A percentile compares a stretch with the other conserved stretches of the same genome.
phyloP scores from a whole-genome alignment of 164 flowering plant species.

The Piper betle region DNA sequence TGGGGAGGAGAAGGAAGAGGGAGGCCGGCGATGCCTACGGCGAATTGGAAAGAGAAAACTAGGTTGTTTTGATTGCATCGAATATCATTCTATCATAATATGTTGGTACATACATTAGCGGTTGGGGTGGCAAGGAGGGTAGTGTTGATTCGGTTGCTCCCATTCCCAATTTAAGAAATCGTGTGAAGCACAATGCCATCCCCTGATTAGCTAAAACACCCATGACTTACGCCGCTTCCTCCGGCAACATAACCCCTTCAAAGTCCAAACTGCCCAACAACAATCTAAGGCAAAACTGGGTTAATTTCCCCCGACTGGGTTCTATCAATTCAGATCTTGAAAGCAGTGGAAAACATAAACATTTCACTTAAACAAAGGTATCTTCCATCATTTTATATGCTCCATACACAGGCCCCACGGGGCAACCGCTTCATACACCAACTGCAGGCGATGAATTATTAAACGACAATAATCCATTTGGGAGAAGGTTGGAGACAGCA shows the following conservation, averaged over 20 bases:
- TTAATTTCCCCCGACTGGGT: neutral
- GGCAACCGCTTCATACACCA: neutral
- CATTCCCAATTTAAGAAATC: constrained; percentile 8
- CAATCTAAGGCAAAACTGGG: neutral
- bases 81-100: constrained; percentile 1
- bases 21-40: too few species aligned
- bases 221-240: constrained; percentile 23
- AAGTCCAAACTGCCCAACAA: neutral
- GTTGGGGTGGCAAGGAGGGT: constrained; percentile 18
- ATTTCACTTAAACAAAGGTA: neutral
- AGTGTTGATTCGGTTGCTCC: constrained; percentile 26
- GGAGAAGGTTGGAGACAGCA: constrained; percentile 45
- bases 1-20: too few species aligned
- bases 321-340: neutral
- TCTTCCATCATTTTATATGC: constrained; percentile 1
- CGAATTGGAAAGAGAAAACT: too few species aligned
- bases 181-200: constrained; percentile 9
- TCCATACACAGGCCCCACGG: neutral
- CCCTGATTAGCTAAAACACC: constrained; percentile 3
- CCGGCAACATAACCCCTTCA: constrained; percentile 7
- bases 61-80: neutral
- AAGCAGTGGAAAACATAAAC: neutral
- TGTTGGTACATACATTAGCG: constrained; percentile 10
- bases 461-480: constrained; percentile 1
- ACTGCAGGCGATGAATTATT: constrained; percentile 1